A percentile compares a stretch with the other conserved stretches of the same genome.
Evolutionary conservation across 768 basidiomycete genomes (phyloP).

Genomic region (Paxillus rubicundulus): DNA sequence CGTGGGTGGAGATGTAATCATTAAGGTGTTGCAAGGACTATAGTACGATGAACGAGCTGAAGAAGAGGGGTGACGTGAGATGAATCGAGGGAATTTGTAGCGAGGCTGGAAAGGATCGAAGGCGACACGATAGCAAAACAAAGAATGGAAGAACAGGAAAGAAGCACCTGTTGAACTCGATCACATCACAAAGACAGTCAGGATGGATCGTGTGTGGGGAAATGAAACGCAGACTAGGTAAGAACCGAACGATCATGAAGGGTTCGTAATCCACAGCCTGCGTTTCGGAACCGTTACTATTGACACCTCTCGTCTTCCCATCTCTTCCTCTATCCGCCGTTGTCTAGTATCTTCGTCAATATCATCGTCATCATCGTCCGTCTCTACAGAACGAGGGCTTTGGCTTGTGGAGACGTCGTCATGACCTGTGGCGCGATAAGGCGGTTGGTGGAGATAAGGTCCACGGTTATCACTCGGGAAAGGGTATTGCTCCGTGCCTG

Average conservation of each 20-base stretch:
- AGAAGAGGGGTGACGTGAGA: neutral
- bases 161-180: slow-evolving; percentile 6
- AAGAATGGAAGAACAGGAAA: slow-evolving; percentile 8
- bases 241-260: slow-evolving; percentile 35
- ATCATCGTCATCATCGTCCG: slow-evolving; percentile 65
- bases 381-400: slow-evolving; percentile 48
- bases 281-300: slow-evolving; percentile 76
- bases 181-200: slow-evolving; percentile 19
- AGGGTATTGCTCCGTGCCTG: slow-evolving; percentile 41
- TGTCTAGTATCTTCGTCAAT: slow-evolving; percentile 74
- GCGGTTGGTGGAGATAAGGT: slow-evolving; percentile 70
- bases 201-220: slow-evolving; percentile 19
- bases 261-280: slow-evolving; percentile 72
- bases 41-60: slow-evolving; percentile 20
- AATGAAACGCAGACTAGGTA: neutral
- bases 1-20: slow-evolving; percentile 26
- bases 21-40: slow-evolving; percentile 25
- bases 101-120: slow-evolving; percentile 14
- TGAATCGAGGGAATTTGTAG: neutral
- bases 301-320: slow-evolving; percentile 79
- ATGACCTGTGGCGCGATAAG: slow-evolving; percentile 46
- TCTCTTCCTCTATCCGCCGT: slow-evolving; percentile 76
- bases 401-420: slow-evolving; percentile 42
- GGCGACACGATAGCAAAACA: slow-evolving; percentile 13
- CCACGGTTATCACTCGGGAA: slow-evolving; percentile 47